Base-by-base conservation (phyloP, 257 asterid genomes). In the Agastache rugosa region DNA sequence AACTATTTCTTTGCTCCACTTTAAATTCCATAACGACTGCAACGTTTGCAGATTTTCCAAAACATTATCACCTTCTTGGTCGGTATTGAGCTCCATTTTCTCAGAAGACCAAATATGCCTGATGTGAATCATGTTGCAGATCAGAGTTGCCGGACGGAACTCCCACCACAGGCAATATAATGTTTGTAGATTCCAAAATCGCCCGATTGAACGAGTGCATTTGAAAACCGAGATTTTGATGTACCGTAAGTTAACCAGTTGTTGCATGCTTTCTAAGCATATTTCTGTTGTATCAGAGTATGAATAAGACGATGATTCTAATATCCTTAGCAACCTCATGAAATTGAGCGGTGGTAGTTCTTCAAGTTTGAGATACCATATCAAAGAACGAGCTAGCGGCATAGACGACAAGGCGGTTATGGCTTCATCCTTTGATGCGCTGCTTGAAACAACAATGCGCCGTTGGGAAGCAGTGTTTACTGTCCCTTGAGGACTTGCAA, bases 121-220 rank as follows among this genome's bases (percentile, higher is more conserved):
- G 42, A 71, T 47, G 3, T 8, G 67, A 9, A 42, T 19, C 67
- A 71, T 71, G 8, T 56, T 0, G 58, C 67, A 71, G 9, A 71
- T 15, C 1, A 15, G 56, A 16, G n/a, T n/a, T n/a, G 37, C 4
- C n/a, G n/a, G n/a, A n/a, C 9, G 2, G n/a, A n/a, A n/a, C n/a
- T 15, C 7, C 8, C n/a, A n/a, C n/a, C n/a, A n/a, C n/a, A n/a
- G 4, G 16, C 55, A 48, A 29, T 6, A 4, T 14, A 16, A 48
- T 27, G 75, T 55, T 1, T 56, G 75, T 9, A 71, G 67, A 23
- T 56, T 71, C 75, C 75, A 71, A 22, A 59, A 44, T 1, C 8
- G 58, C 5, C 4, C 3, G 25, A 56, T 1, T 12, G 56, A 41
- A 31, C 4, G 1, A 71, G 75, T n/a, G n/a, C n/a, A n/a, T n/a